Evolutionary conservation across 768 basidiomycete species (phyloP), one percentile per base, ranked within the genome.

Genomic region (Pleurotus djamor): DNA sequence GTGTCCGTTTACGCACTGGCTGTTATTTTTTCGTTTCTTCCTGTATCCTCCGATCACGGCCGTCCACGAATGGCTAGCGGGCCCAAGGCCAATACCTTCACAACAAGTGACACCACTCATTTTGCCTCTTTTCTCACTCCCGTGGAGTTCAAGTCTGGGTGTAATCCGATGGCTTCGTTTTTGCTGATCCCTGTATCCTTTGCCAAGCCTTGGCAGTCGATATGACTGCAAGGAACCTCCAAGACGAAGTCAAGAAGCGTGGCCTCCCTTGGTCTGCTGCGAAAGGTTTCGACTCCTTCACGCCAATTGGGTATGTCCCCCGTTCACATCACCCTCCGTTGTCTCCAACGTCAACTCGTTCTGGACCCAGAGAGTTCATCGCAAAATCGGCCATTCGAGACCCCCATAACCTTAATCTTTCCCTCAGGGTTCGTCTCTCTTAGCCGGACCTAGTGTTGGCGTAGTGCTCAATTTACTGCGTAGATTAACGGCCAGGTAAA

Each of bases 231-330:
- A 84, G 97, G 12, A 98, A 98, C 74, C 75, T 98, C 68, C 97
- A 99, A 71, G 91, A 97, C 58, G 86, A 86, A 50, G 92, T 92
- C 51, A 96, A 96, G 77, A 91, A 89, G 67, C 88, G 86, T 52
- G 94, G 97, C 8, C 81, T 98, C n/a, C 97, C 97, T 1, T 99
- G 97, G 97, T 87, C 89, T n/a, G 83, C 95, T 9, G 92, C 89
- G 2, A 98, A 99, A 72, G 96, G 96, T 1, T 97, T 98, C 65
- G 96, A 99, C 71, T 96, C 94, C 0, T 98, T 96, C 75, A 94
- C 92, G 4, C 95, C 95, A 2, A 83, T 96, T 63, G 89, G 94
- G 94, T 92, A 67, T 44, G 71, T 68, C 38, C 44, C 1, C 21
- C 21, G 21, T 28, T 28, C 21, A 28, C 21, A 28, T 28, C 21